Conservation (phyloP, 129 eudicot species). For the Flaveria bidentis region DNA sequence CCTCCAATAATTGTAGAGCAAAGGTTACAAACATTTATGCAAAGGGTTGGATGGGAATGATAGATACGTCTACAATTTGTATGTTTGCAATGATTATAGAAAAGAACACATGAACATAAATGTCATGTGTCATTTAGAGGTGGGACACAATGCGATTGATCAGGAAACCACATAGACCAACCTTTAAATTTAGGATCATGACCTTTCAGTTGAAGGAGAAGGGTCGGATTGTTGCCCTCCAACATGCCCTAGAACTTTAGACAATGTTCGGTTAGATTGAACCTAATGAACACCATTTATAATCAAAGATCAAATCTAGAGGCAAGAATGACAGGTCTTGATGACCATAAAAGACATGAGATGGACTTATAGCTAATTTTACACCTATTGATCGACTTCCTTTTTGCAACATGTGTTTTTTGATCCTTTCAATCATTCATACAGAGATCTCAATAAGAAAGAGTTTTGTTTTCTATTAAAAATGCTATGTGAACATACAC, state of each 20-base stretch:
- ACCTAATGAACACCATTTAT: background rate
- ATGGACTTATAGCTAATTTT: conserved; percentile 14
- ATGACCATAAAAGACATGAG: background rate
- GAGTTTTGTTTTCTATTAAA: background rate
- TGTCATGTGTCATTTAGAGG: conserved; percentile 2
- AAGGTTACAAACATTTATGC: conserved; percentile 5
- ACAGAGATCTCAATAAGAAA: background rate
- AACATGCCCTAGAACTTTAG: conserved; percentile 12
- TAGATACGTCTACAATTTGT: background rate
- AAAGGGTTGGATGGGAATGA: background rate
- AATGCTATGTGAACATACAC: background rate
- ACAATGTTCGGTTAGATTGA: background rate
- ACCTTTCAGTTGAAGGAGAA: conserved; percentile 23
- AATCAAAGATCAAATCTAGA: background rate
- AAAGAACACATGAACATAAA: background rate
- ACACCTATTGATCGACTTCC: background rate
- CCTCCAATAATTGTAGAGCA: conserved; percentile 17
- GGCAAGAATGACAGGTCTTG: background rate
- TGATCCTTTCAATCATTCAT: background rate
- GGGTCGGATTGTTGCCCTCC: background rate
- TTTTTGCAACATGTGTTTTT: conserved; percentile 1
- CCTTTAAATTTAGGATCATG: background rate
- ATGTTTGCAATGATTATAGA: conserved; percentile 4
- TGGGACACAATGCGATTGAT: conserved; percentile 19
- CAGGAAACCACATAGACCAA: background rate